A percentile compares a stretch with the other conserved stretches of the same genome.
Evolutionary conservation across 2,329 filamentous ascomycete genomes (phyloP).

Genomic region (Scytalidium sp.): DNA sequence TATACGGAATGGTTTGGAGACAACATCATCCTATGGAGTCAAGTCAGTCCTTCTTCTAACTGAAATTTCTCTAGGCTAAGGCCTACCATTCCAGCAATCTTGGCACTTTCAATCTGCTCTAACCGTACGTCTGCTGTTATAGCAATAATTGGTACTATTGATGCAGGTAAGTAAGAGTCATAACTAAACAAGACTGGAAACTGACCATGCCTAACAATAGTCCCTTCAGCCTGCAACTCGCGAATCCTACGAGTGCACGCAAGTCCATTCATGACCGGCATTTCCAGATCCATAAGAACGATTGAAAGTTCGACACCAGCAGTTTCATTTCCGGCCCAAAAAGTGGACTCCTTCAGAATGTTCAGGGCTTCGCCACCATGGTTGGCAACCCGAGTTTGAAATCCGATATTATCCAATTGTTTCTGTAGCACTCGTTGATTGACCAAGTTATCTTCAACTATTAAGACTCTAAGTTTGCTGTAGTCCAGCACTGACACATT

Average conservation of each 20-base stretch:
- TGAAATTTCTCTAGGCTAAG: conserved; percentile 14
- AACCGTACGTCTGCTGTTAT: conserved; percentile 78
- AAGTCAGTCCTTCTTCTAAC: neutral
- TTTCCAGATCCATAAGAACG: conserved; percentile 78
- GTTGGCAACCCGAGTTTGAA: conserved; percentile 60
- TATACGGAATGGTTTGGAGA: conserved; percentile 78
- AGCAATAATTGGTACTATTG: conserved; percentile 71
- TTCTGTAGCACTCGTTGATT: conserved; percentile 63
- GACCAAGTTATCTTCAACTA: conserved; percentile 67
- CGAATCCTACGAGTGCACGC: conserved; percentile 69
- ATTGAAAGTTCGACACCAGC: conserved; percentile 57
- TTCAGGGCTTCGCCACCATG: conserved; percentile 63
- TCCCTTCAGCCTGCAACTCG: conserved; percentile 60
- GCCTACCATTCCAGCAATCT: conserved; percentile 69
- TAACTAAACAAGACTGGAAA: neutral
- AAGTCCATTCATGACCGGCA: conserved; percentile 81
- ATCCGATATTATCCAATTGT: conserved; percentile 58
- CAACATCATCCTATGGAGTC: conserved; percentile 61
- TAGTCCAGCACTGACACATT: conserved; percentile 11
- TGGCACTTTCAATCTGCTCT: conserved; percentile 70
- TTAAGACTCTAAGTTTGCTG: conserved; percentile 47
- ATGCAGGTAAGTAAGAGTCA: neutral
- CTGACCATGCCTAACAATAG: conserved; percentile 48
- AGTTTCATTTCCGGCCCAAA: conserved; percentile 44
- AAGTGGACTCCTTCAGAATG: conserved; percentile 51